Evolutionary conservation across 768 basidiomycete genomes (phyloP).

Genomic region (Dendrothele bispora): DNA sequence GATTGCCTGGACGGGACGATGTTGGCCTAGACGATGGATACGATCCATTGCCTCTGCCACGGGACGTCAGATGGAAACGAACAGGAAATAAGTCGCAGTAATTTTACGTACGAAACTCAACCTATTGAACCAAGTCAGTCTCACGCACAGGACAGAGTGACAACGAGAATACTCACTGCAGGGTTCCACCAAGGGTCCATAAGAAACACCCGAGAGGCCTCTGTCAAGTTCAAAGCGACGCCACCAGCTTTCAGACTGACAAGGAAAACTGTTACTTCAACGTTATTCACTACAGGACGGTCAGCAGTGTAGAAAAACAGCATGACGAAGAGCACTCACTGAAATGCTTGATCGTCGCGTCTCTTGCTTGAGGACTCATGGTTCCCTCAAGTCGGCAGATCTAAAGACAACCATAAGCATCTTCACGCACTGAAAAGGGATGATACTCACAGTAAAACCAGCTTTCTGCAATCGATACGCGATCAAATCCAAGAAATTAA

Average conservation of each 20-base stretch:
- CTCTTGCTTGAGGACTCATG: slow-evolving; percentile 95
- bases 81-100: not conserved
- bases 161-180: slow-evolving; percentile 52
- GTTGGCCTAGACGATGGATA: slow-evolving; percentile 95
- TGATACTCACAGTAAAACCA: slow-evolving; percentile 74
- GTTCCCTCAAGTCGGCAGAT: slow-evolving; percentile 94
- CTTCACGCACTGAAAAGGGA: not conserved
- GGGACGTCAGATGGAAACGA: slow-evolving; percentile 1
- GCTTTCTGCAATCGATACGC: slow-evolving; percentile 89
- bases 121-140: slow-evolving; percentile 32
- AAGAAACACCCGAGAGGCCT: slow-evolving; percentile 90
- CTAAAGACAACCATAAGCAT: slow-evolving; percentile 33
- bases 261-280: slow-evolving; percentile 95
- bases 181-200: slow-evolving; percentile 99
- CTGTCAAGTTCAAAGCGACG: slow-evolving; percentile 86
- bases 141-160: not conserved
- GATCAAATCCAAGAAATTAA: slow-evolving; percentile 90
- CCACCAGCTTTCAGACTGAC: slow-evolving; percentile 96
- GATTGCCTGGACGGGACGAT: slow-evolving; percentile 88
- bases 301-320: not conserved
- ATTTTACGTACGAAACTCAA: slow-evolving; percentile 71
- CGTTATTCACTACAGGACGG: slow-evolving; percentile 72
- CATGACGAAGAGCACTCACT: slow-evolving; percentile 49
- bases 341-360: slow-evolving; percentile 93
- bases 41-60: slow-evolving; percentile 91